A percentile compares a stretch with the other conserved stretches of the same genome.
Evolutionary conservation across 805 yeast genomes (phyloP).

Genomic region (Wickerhamiella kazuoi): DNA sequence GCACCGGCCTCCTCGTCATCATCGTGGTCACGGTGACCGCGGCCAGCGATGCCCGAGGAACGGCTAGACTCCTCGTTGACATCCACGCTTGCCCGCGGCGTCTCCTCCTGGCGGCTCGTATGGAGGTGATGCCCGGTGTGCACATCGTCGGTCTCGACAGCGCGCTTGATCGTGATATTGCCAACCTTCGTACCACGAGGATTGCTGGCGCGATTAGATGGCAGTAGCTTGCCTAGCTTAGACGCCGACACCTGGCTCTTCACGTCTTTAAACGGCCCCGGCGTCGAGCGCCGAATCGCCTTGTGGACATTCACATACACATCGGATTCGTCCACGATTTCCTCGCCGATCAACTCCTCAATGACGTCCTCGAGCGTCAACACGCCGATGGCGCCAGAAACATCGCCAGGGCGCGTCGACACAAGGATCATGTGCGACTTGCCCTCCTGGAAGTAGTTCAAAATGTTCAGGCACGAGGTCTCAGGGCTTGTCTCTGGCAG

Average conservation of each 20-base stretch:
- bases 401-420: conserved; percentile 63
- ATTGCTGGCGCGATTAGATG: conserved; percentile 42
- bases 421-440: conserved; percentile 95
- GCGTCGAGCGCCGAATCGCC: conserved; percentile 42
- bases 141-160: not conserved
- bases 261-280: conserved; percentile 21
- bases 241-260: conserved; percentile 3
- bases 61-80: not conserved
- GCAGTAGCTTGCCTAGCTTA: conserved; percentile 8
- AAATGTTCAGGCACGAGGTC: conserved; percentile 82
- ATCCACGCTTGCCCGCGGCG: not conserved
- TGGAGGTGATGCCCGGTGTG: not conserved
- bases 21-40: not conserved
- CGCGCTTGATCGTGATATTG: conserved; percentile 44
- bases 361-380: conserved; percentile 93
- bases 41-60: not conserved
- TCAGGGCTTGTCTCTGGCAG: conserved; percentile 85
- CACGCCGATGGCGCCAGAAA: conserved; percentile 76
- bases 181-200: conserved; percentile 45
- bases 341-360: conserved; percentile 95
- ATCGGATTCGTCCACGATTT: conserved; percentile 89
- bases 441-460: conserved; percentile 95
- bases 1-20: not conserved
- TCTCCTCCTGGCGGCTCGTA: not conserved
- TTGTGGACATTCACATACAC: conserved; percentile 83